Base-by-base conservation (phyloP, 768 basidiomycete genomes). In the Leccinum barrowsii region DNA sequence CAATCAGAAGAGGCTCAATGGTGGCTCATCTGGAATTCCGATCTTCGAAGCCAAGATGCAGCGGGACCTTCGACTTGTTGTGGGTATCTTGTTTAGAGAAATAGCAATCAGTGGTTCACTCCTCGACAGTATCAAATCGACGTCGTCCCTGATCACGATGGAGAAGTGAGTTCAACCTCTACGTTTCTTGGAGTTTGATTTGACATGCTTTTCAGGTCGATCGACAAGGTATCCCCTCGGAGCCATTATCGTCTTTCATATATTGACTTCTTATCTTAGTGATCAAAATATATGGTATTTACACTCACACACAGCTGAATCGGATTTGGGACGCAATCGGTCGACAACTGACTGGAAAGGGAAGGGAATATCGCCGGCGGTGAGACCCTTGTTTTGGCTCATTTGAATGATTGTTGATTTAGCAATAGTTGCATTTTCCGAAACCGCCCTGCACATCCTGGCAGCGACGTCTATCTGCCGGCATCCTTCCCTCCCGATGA, bases 341-440 rank as follows among this genome's bases (percentile, higher is more conserved):
- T 1, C 64, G 65, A 7, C 80, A 81, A 48, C 70, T 82, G 4
- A 65, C 63, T 3, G 68, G 74, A 3, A 78, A 74, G 51, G 81
- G 83, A 21, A 76, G 74, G 56, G 82, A 82, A 60, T 89, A 89
- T 59, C 73, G 73, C 32, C 71, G 72, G 26, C 77, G 85, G 85
- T 83, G 47, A 58, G 59, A 48, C 40, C 21, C 21, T 34, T 4
- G 6, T 40, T 17, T 17, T 26, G 6, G 12, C 12, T 40, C n/a
- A n/a, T 5, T 22, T 7, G 28, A 34, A 37, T 17, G 24, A 11
- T 21, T 26, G 30, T 58, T 62, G 5, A 52, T 35, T 34, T 28
- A 15, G 30, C 4, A n/a, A 54, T 56, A 84, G 81, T 58, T 86
- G 83, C 56, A 67, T 73, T 6, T 78, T 75, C 58, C 78, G 81